phyloP scores from a whole-genome alignment of 2,329 filamentous ascomycete genomes.

The Hortaea sp. region DNA sequence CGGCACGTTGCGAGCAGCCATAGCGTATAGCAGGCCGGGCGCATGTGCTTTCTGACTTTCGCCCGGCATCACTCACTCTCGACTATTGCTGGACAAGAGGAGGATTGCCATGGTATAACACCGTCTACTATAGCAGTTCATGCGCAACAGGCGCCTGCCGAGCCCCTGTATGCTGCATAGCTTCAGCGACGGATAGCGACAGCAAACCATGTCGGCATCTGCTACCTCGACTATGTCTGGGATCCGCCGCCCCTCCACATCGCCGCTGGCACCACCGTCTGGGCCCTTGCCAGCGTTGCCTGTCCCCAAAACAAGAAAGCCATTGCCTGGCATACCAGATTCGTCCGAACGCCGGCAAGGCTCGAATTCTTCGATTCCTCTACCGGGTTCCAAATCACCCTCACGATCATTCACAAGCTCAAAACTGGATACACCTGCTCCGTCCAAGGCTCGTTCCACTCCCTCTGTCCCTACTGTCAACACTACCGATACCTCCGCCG shows the following conservation, averaged over 20 bases:
- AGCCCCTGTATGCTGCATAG: background rate
- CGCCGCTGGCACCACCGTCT: constrained; percentile 56
- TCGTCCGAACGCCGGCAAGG: constrained; percentile 9
- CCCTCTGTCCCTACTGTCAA: constrained; percentile 44
- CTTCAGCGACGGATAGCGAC: background rate
- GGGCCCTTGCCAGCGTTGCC: constrained; percentile 66
- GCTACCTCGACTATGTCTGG: constrained; percentile 13
- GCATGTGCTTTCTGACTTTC: too few species aligned
- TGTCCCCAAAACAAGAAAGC: constrained; percentile 56
- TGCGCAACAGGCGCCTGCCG: too few species aligned
- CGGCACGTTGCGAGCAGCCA: too few species aligned
- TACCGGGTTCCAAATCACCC: constrained; percentile 33
- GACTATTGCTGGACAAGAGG: too few species aligned
- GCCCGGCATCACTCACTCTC: too few species aligned
- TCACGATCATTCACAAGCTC: constrained; percentile 34
- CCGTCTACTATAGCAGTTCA: too few species aligned
- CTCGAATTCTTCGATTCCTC: constrained; percentile 12
- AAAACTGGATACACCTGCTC: constrained; percentile 40
- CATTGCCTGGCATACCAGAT: constrained; percentile 40
- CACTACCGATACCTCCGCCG: constrained; percentile 28
- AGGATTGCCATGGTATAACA: too few species aligned
- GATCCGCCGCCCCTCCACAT: constrained; percentile 56
- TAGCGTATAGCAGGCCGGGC: too few species aligned
- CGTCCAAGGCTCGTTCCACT: constrained; percentile 36
- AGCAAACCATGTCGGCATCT: constrained; percentile 7